These are phyloP conservation scores for Acorus calamus DNA, from an alignment of 106 monocot species.

Conservation along the genomic window DNA sequence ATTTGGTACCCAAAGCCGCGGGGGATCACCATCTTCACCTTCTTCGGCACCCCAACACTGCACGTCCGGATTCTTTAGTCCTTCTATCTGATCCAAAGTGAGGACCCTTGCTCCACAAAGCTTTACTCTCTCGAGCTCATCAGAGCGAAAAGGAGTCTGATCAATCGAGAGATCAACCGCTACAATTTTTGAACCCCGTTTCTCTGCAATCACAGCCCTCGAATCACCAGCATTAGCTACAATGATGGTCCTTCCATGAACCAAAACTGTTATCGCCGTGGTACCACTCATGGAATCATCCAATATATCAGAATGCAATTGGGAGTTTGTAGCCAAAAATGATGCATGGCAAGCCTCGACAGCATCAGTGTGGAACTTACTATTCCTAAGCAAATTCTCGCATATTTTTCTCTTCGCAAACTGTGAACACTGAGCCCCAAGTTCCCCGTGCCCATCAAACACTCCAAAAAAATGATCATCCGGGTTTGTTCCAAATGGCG, in stretches of 20 bases:
- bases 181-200: constrained; percentile 44
- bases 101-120: constrained; percentile 87
- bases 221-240: constrained; percentile 95
- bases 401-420: constrained; percentile 78
- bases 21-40: constrained; percentile 91
- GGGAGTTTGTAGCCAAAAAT: constrained; percentile 68
- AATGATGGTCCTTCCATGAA: constrained; percentile 68
- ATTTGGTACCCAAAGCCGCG: constrained; percentile 89
- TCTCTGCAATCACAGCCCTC: constrained; percentile 87
- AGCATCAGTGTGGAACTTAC: constrained; percentile 42
- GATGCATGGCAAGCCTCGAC: constrained; percentile 61
- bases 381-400: constrained; percentile 79
- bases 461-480: constrained; percentile 98
- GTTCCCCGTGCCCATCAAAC: constrained; percentile 96
- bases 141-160: constrained; percentile 84
- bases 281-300: constrained; percentile 98
- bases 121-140: constrained; percentile 93
- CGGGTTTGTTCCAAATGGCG: constrained; percentile 73
- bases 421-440: constrained; percentile 86
- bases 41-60: constrained; percentile 86
- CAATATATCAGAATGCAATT: constrained; percentile 62
- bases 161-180: constrained; percentile 86
- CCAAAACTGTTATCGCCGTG: constrained; percentile 73
- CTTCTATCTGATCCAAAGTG: constrained; percentile 94
- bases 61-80: constrained; percentile 81